phyloP scores from a whole-genome alignment of 768 basidiomycete species.

The Kwoniella bestiolae region DNA sequence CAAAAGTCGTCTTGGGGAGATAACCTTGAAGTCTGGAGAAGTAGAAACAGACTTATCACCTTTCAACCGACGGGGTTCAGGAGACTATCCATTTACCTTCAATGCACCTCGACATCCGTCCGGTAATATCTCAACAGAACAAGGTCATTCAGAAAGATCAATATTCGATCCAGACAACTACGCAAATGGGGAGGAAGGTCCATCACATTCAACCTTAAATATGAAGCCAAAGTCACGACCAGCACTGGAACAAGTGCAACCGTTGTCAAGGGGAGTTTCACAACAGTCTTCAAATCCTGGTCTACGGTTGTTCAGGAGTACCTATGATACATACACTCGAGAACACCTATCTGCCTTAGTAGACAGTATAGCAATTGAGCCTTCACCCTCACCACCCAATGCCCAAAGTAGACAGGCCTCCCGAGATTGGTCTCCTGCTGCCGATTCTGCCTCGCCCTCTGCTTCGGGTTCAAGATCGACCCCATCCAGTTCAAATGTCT shows the following conservation, averaged over 20 bases:
- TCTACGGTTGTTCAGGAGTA: slow-evolving; percentile 76
- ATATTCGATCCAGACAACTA: slow-evolving; percentile 20
- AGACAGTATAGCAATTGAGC: slow-evolving; percentile 77
- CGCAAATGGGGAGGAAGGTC: slow-evolving; percentile 9
- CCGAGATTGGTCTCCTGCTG: slow-evolving; percentile 31
- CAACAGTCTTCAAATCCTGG: slow-evolving; percentile 26
- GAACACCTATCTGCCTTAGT: slow-evolving; percentile 92
- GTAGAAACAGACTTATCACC: slow-evolving; percentile 44
- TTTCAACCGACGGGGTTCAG: slow-evolving; percentile 27
- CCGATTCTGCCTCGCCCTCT: slow-evolving; percentile 20
- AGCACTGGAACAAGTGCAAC: neutral
- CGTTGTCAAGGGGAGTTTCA: slow-evolving; percentile 10
- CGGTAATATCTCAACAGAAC: neutral
- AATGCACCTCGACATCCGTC: slow-evolving; percentile 31
- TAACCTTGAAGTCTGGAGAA: slow-evolving; percentile 29
- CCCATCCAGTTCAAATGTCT: slow-evolving; percentile 13
- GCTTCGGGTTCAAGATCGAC: slow-evolving; percentile 25
- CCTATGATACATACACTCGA: slow-evolving; percentile 95
- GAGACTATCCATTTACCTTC: slow-evolving; percentile 43
- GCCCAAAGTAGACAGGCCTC: slow-evolving; percentile 12
- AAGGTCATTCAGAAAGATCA: neutral
- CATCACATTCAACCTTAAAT: slow-evolving; percentile 25
- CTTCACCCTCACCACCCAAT: slow-evolving; percentile 41
- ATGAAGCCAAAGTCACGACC: slow-evolving; percentile 5
- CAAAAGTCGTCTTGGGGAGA: slow-evolving; percentile 11